A percentile compares a stretch with the other conserved stretches of the same genome.
These are phyloP conservation scores for Alternaria novae-zelandiae DNA, from an alignment of 2,329 filamentous ascomycete genomes.

Conservation along the genomic window DNA sequence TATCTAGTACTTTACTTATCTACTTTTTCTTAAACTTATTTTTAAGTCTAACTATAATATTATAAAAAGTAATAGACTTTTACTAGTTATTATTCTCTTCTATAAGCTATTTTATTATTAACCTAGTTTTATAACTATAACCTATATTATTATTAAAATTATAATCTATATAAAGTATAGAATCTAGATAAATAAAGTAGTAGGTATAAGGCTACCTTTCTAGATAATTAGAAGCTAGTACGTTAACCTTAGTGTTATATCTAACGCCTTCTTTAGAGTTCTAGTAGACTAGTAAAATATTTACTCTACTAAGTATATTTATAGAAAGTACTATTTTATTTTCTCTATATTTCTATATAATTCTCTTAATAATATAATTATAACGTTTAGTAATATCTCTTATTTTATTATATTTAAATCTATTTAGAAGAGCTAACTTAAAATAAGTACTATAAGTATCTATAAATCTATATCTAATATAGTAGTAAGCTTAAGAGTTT, in stretches of 20 bases:
- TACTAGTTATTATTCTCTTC: constrained; percentile 12
- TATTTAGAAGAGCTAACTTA: constrained; percentile 7
- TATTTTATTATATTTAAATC: constrained; percentile 4
- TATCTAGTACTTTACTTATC: constrained; percentile 7
- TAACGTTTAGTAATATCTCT: constrained; percentile 14
- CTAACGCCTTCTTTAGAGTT: constrained; percentile 12
- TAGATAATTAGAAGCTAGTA: constrained; percentile 8
- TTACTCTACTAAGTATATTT: constrained; percentile 13
- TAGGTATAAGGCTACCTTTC: constrained; percentile 6
- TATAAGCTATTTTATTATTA: constrained; percentile 13
- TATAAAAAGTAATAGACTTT: constrained; percentile 15
- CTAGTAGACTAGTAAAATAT: constrained; percentile 17
- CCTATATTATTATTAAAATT: constrained; percentile 9
- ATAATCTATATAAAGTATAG: constrained; percentile 6
- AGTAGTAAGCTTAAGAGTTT: constrained; percentile 5
- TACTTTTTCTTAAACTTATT: constrained; percentile 15
- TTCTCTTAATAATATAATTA: constrained; percentile 17
- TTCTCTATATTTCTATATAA: constrained; percentile 10
- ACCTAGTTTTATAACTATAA: constrained; percentile 18
- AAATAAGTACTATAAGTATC: constrained; percentile 15
- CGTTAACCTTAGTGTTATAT: constrained; percentile 7
- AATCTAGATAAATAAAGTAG: constrained; percentile 15
- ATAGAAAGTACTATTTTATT: constrained; percentile 2
- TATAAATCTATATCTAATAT: not conserved
- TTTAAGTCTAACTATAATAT: constrained; percentile 14